These are phyloP conservation scores for Termitomyces sp. DNA, from an alignment of 768 basidiomycete species.

Conservation along the genomic window DNA sequence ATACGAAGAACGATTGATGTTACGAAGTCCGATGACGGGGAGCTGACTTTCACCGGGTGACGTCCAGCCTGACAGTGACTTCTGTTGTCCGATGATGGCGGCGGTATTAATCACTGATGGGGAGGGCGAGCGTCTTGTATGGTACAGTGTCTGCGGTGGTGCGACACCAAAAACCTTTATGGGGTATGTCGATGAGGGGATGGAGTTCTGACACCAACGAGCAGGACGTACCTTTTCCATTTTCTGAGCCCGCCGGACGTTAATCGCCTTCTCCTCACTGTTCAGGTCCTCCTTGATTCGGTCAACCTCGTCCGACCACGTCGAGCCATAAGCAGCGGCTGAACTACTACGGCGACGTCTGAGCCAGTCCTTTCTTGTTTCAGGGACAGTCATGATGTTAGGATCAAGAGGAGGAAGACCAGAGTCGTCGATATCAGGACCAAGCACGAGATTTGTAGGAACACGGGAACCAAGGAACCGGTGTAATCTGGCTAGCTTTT, in stretches of 20 bases:
- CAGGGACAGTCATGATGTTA: constrained; percentile 16
- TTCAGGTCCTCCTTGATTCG: constrained; percentile 66
- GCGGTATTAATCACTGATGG: constrained; percentile 20
- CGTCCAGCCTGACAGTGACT: constrained; percentile 13
- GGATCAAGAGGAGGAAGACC: constrained; percentile 20
- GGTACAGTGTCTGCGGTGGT: constrained; percentile 76
- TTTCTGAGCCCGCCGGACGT: constrained; percentile 75
- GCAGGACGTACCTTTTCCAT: constrained; percentile 72
- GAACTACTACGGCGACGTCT: constrained; percentile 50
- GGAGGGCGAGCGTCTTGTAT: constrained; percentile 49
- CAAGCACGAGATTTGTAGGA: constrained; percentile 62
- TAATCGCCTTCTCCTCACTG: constrained; percentile 70
- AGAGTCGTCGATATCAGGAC: constrained; percentile 27
- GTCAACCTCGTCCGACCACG: constrained; percentile 53
- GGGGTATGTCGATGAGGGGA: not conserved
- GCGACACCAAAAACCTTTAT: constrained; percentile 76
- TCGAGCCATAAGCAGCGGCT: constrained; percentile 36
- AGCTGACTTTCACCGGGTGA: constrained; percentile 16
- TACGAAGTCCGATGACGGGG: constrained; percentile 25
- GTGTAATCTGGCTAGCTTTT: constrained; percentile 75
- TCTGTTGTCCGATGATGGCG: constrained; percentile 6
- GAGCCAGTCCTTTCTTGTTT: constrained; percentile 37
- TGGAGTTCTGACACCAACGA: not conserved
- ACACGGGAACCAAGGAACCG: constrained; percentile 83
- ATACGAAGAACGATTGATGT: constrained; percentile 48